Conservation (phyloP, 1,284 basidiomycete genomes). For the Rhodotorula sp. region DNA sequence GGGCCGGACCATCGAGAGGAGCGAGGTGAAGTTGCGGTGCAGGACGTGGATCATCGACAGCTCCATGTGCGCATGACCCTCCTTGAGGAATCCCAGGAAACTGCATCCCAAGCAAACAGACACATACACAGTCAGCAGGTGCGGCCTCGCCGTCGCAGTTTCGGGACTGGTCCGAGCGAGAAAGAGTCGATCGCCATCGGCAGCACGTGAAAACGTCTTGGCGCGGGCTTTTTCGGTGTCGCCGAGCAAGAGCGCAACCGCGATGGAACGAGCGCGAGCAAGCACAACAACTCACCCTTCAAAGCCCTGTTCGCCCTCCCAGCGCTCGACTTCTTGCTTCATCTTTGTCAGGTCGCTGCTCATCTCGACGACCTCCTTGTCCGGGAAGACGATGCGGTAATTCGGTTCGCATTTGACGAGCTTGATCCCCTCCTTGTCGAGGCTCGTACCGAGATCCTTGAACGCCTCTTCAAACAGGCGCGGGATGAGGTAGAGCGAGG, state of each 20-base stretch:
- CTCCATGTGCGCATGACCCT: constrained; percentile 54
- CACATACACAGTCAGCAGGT: too few relatives aligned
- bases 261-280: background rate
- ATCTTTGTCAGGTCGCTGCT: constrained; percentile 54
- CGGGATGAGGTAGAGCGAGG: constrained; percentile 50
- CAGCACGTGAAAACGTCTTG: too few relatives aligned
- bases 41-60: constrained; percentile 53
- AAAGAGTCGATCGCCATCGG: background rate
- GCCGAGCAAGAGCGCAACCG: background rate
- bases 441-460: constrained; percentile 52
- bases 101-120: constrained; percentile 16
- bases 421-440: constrained; percentile 52
- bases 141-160: background rate
- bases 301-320: constrained; percentile 55
- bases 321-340: constrained; percentile 54
- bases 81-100: constrained; percentile 51
- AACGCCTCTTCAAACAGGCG: constrained; percentile 55
- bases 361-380: constrained; percentile 53
- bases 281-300: constrained; percentile 43
- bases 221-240: too few relatives aligned
- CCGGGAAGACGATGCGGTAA: constrained; percentile 55
- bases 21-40: constrained; percentile 53
- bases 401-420: constrained; percentile 54
- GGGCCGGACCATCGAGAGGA: constrained; percentile 53
- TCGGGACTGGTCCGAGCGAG: background rate